Evolutionary conservation across 371 early-diverging fungal genomes (phyloP).

Genomic region (Polyrhizophydium stewartii): DNA sequence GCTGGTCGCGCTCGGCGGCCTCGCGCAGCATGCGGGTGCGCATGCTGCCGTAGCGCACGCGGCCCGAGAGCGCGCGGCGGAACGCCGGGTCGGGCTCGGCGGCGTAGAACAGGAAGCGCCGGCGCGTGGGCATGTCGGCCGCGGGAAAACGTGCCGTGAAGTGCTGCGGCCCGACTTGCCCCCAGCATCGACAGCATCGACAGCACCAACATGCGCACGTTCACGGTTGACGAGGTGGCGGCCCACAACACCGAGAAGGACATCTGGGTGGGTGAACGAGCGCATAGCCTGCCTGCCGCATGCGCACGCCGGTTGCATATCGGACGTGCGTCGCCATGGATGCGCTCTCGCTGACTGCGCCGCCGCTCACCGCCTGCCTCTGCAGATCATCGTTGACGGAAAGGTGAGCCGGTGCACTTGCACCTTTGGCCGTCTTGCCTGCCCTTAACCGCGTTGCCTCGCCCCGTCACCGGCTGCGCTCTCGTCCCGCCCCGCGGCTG

Average conservation of each 20-base stretch:
- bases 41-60: not conserved
- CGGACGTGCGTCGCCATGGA: too few species aligned
- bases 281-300: too few species aligned
- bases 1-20: too few species aligned
- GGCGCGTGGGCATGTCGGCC: not conserved
- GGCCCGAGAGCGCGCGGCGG: not conserved
- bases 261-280: conserved; percentile 87
- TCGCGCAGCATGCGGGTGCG: not conserved
- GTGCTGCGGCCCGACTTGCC: too few species aligned
- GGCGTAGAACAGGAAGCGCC: not conserved
- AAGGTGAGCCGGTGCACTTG: conserved; percentile 7
- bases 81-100: not conserved
- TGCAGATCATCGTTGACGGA: conserved; percentile 23
- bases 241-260: conserved; percentile 81
- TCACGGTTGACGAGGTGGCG: conserved; percentile 60
- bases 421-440: not conserved
- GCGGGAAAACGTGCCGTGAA: too few species aligned
- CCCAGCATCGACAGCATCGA: too few species aligned
- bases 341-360: too few species aligned
- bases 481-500: too few species aligned
- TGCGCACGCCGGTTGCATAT: too few species aligned
- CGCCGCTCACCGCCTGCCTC: too few species aligned
- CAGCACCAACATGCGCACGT: not conserved
- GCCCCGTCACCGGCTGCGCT: too few species aligned
- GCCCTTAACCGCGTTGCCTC: not conserved